Evolutionary conservation across 2,329 filamentous ascomycete genomes (phyloP).

Genomic region (Scopulariopsis brevicaulis): DNA sequence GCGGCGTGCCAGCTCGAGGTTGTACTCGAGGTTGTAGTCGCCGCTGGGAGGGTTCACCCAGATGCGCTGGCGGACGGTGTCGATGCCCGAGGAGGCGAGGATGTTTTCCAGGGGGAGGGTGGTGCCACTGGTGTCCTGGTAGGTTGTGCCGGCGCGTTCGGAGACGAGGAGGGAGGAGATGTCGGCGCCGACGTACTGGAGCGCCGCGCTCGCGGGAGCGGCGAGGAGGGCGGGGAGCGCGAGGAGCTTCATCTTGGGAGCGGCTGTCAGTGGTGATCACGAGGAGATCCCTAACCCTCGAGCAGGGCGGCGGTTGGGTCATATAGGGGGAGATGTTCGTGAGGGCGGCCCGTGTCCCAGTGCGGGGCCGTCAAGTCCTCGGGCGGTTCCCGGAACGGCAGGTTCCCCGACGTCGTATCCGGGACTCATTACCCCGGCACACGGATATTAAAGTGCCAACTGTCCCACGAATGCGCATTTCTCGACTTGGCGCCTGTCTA

Average conservation of each 20-base stretch:
- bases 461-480: no score
- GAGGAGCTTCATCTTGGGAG: background rate
- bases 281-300: background rate
- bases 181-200: constrained; percentile 57
- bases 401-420: no score
- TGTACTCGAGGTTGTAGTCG: constrained; percentile 59
- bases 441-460: no score
- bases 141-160: constrained; percentile 48
- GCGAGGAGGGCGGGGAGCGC: background rate
- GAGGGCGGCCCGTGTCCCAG: no score
- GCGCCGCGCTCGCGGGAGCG: constrained; percentile 20
- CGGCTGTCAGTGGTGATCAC: background rate
- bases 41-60: constrained; percentile 60
- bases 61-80: constrained; percentile 58
- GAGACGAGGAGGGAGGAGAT: constrained; percentile 58
- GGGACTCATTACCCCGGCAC: no score
- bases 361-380: background rate
- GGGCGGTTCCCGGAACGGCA: no score
- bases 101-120: constrained; percentile 50
- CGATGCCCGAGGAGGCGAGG: constrained; percentile 49
- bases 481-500: no score
- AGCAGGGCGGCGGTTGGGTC: background rate
- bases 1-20: constrained; percentile 53
- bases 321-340: background rate
- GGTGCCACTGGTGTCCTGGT: constrained; percentile 43